A percentile compares a stretch with the other conserved stretches of the same genome.
Evolutionary conservation across 2,329 filamentous ascomycete genomes (phyloP).

Genomic region (Neofusicoccum sp.): DNA sequence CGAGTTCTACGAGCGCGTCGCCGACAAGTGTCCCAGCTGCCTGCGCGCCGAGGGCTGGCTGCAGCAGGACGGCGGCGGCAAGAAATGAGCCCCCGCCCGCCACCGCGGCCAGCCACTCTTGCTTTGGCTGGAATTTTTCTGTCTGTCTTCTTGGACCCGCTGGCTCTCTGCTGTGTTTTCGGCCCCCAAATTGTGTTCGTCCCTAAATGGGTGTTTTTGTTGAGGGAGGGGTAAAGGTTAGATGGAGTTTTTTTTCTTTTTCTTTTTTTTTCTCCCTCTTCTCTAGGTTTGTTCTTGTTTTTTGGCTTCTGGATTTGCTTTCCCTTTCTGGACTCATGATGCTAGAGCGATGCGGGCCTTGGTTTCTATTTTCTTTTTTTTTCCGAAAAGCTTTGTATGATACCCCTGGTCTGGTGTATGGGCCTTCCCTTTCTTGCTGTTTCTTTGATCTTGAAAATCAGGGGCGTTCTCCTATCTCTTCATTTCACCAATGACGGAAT

Average conservation of each 20-base stretch:
- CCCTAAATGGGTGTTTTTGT: too few relatives aligned
- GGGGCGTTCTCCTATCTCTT: not conserved
- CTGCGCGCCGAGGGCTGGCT: slow-evolving; percentile 9
- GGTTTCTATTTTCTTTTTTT: not conserved
- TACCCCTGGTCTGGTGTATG: not conserved
- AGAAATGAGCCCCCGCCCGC: not conserved
- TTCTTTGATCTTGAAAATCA: not conserved
- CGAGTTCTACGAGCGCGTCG: slow-evolving; percentile 5
- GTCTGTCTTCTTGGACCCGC: not conserved
- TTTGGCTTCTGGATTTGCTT: too few relatives aligned
- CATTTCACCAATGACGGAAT: not conserved
- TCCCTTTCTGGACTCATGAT: not conserved
- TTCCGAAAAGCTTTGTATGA: slow-evolving; percentile 5
- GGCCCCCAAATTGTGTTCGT: too few relatives aligned
- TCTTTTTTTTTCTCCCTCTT: not conserved
- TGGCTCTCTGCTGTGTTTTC: slow-evolving; percentile 1
- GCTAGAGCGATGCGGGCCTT: not conserved
- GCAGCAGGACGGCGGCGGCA: not conserved
- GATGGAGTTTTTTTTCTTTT: not conserved
- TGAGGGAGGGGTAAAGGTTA: not conserved
- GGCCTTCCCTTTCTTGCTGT: not conserved
- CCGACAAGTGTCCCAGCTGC: slow-evolving; percentile 13
- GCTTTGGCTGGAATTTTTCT: too few relatives aligned
- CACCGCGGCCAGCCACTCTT: too few relatives aligned
- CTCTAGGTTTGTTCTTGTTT: too few relatives aligned